These are phyloP conservation scores for Lyophyllum semitale DNA, from an alignment of 768 basidiomycete genomes.

Conservation along the genomic window DNA sequence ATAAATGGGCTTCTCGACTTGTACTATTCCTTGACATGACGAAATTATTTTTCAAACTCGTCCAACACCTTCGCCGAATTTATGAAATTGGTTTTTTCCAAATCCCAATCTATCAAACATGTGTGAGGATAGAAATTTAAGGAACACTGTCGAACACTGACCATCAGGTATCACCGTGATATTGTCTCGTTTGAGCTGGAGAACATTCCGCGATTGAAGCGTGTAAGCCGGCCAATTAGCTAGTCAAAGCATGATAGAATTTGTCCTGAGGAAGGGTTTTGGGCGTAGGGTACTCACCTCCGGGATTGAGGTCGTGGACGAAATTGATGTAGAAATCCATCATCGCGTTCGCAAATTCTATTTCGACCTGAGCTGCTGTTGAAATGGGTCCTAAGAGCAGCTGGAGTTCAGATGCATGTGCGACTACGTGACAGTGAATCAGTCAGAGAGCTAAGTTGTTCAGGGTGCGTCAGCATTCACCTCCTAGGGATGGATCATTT, in stretches of 20 bases:
- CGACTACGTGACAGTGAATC: slow-evolving; percentile 31
- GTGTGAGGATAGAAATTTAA: not conserved
- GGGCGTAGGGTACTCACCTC: slow-evolving; percentile 42
- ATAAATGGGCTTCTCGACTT: no score
- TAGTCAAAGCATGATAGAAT: slow-evolving; percentile 15
- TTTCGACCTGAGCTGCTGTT: slow-evolving; percentile 35
- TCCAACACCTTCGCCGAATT: slow-evolving; percentile 39
- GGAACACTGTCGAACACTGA: slow-evolving; percentile 22
- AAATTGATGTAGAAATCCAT: slow-evolving; percentile 60
- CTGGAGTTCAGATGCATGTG: slow-evolving; percentile 49
- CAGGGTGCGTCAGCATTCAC: slow-evolving; percentile 26
- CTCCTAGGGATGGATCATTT: slow-evolving; percentile 46
- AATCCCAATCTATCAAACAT: slow-evolving; percentile 37
- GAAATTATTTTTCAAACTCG: slow-evolving; percentile 46
- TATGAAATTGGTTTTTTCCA: slow-evolving; percentile 43
- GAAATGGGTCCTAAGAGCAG: slow-evolving; percentile 53
- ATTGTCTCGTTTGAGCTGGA: slow-evolving; percentile 55
- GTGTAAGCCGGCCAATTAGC: slow-evolving; percentile 51
- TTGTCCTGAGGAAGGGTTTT: not conserved
- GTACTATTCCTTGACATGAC: not conserved
- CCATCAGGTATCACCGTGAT: slow-evolving; percentile 57
- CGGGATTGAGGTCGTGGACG: slow-evolving; percentile 55
- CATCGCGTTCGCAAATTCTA: slow-evolving; percentile 46
- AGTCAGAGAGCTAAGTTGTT: no score
- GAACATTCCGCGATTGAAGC: slow-evolving; percentile 31